Evolutionary conservation across 495 filamentous ascomycete species (phyloP).

Genomic region (Letharia columbiana): DNA sequence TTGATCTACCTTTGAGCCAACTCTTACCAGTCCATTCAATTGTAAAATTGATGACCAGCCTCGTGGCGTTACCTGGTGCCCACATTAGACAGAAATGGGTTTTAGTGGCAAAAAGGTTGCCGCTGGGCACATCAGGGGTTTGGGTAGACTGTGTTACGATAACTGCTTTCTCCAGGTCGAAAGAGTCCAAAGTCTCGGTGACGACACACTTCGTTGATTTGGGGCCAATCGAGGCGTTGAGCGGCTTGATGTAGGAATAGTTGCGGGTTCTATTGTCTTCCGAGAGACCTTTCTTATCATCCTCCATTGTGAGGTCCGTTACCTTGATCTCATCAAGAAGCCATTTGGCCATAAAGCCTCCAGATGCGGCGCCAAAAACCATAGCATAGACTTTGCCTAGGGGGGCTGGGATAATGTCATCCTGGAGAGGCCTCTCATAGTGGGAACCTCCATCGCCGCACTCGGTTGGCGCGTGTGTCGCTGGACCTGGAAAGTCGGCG

Average conservation of each 20-base stretch:
- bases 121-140: slow-evolving; percentile 91
- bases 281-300: slow-evolving; percentile 68
- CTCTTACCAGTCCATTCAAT: slow-evolving; percentile 98
- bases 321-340: slow-evolving; percentile 82
- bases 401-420: slow-evolving; percentile 79
- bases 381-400: slow-evolving; percentile 86
- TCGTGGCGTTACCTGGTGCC: slow-evolving; percentile 75
- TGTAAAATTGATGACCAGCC: slow-evolving; percentile 73
- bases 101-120: slow-evolving; percentile 83
- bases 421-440: slow-evolving; percentile 75
- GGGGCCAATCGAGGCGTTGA: slow-evolving; percentile 75
- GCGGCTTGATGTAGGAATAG: slow-evolving; percentile 87
- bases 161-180: slow-evolving; percentile 83
- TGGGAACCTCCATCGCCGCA: slow-evolving; percentile 69
- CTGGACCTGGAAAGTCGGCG: slow-evolving; percentile 78
- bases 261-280: slow-evolving; percentile 62
- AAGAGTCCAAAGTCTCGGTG: slow-evolving; percentile 66
- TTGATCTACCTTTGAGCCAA: slow-evolving; percentile 79
- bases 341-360: slow-evolving; percentile 74
- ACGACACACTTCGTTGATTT: slow-evolving; percentile 93
- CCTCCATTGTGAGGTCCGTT: slow-evolving; percentile 70
- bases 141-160: slow-evolving; percentile 72
- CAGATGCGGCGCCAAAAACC: slow-evolving; percentile 73
- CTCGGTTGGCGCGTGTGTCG: slow-evolving; percentile 72
- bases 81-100: slow-evolving; percentile 92